Evolutionary conservation across 2,329 filamentous ascomycete genomes (phyloP).

Genomic region (Fusarium nematophilum): DNA sequence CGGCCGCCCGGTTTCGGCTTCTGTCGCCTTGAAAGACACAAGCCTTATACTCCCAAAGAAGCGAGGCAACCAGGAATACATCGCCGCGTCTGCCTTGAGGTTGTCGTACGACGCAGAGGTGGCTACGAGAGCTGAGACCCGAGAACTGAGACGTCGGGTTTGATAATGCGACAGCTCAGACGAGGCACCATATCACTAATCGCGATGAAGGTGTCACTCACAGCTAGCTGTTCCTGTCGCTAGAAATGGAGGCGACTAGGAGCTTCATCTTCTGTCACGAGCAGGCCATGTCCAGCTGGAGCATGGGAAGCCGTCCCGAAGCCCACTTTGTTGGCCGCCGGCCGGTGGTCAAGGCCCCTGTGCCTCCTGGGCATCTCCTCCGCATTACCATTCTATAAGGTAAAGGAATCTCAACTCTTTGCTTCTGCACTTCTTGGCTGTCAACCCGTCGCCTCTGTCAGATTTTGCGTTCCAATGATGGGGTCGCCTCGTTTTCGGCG

Average conservation of each 20-base stretch:
- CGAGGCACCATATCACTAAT: not conserved
- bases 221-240: not conserved
- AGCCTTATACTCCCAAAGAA: not conserved
- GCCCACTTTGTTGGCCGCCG: slow-evolving; percentile 1
- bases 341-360: not conserved
- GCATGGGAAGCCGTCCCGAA: slow-evolving; percentile 4
- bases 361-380: slow-evolving; percentile 11
- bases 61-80: not conserved
- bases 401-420: slow-evolving; percentile 4
- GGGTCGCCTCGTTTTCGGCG: not conserved
- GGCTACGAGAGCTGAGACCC: not conserved
- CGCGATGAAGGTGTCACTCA: not conserved
- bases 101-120: not conserved
- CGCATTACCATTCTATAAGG: slow-evolving; percentile 12
- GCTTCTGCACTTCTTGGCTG: slow-evolving; percentile 1
- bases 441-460: not conserved
- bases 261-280: not conserved
- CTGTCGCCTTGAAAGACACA: no score
- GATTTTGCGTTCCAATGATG: not conserved
- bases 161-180: not conserved
- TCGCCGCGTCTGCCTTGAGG: not conserved
- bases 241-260: not conserved
- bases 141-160: slow-evolving; percentile 4
- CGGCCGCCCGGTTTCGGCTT: no score
- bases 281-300: not conserved